phyloP scores from a whole-genome alignment of 2,329 filamentous ascomycete species.

The Geosmithia flava region DNA sequence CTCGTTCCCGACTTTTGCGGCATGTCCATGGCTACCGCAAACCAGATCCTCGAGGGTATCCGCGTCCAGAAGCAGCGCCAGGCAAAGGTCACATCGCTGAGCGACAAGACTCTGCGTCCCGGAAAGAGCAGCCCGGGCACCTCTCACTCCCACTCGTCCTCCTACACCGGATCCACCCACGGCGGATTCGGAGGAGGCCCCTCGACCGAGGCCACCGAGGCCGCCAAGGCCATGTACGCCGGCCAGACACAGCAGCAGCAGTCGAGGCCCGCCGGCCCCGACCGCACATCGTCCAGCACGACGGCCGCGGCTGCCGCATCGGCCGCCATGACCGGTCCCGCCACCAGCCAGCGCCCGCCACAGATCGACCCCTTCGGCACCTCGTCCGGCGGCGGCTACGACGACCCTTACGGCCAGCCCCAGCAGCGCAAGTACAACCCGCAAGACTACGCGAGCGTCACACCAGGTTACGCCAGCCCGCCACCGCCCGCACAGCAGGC shows the following conservation, averaged over 20 bases:
- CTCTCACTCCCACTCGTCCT: constrained; percentile 19
- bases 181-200: constrained; percentile 9
- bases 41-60: constrained; percentile 82
- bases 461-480: constrained; percentile 26
- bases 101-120: constrained; percentile 54
- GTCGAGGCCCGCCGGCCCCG: constrained; percentile 24
- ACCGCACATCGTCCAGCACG: constrained; percentile 37
- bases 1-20: constrained; percentile 97
- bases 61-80: constrained; percentile 62
- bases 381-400: constrained; percentile 13
- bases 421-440: constrained; percentile 64
- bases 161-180: constrained; percentile 18
- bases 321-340: constrained; percentile 39
- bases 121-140: constrained; percentile 32
- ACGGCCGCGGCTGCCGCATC: constrained; percentile 43
- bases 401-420: constrained; percentile 18
- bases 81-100: constrained; percentile 45
- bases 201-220: constrained; percentile 43
- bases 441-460: constrained; percentile 58
- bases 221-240: constrained; percentile 50
- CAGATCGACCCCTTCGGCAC: constrained; percentile 20
- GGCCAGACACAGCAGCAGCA: constrained; percentile 37
- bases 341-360: constrained; percentile 15
- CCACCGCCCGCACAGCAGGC: constrained; percentile 14
- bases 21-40: constrained; percentile 97